A percentile compares a stretch with the other conserved stretches of the same genome.
Conservation (phyloP, 2,329 filamentous ascomycete genomes). For the Curvularia sp. region DNA sequence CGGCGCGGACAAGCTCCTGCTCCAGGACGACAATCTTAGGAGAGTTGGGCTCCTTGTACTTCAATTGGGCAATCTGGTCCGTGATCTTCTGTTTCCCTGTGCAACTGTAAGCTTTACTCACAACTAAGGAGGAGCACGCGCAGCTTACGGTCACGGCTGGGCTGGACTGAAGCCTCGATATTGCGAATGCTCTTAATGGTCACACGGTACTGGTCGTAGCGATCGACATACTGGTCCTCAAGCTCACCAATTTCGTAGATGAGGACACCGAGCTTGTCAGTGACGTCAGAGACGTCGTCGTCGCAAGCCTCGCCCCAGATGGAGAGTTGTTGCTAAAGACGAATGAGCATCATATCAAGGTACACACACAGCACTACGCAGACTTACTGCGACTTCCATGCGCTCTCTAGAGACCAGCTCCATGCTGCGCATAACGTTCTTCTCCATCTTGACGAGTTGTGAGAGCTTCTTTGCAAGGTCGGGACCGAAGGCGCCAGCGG, state of each 20-base stretch:
- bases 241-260: conserved; percentile 99
- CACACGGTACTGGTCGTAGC: conserved; percentile 98
- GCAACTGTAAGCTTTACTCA: conserved; percentile 9
- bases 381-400: conserved; percentile 95
- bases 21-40: conserved; percentile 97
- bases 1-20: conserved; percentile 96
- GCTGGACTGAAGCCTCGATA: conserved; percentile 97
- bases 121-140: not conserved
- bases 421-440: conserved; percentile 99
- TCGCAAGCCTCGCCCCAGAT: conserved; percentile 96
- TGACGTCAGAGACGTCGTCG: conserved; percentile 98
- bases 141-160: conserved; percentile 90
- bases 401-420: conserved; percentile 93
- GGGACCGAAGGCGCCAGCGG: conserved; percentile 78
- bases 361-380: conserved; percentile 10
- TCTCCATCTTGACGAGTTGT: conserved; percentile 99
- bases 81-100: conserved; percentile 98
- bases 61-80: conserved; percentile 97
- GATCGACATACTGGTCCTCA: conserved; percentile 97
- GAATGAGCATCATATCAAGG: conserved; percentile 28
- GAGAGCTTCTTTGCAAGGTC: conserved; percentile 98
- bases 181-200: conserved; percentile 99
- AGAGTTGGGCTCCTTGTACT: conserved; percentile 99
- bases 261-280: conserved; percentile 96
- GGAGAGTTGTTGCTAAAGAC: conserved; percentile 88